Conservation (phyloP, 148 eudicot genomes). For the Hydrangea macrophylla region DNA sequence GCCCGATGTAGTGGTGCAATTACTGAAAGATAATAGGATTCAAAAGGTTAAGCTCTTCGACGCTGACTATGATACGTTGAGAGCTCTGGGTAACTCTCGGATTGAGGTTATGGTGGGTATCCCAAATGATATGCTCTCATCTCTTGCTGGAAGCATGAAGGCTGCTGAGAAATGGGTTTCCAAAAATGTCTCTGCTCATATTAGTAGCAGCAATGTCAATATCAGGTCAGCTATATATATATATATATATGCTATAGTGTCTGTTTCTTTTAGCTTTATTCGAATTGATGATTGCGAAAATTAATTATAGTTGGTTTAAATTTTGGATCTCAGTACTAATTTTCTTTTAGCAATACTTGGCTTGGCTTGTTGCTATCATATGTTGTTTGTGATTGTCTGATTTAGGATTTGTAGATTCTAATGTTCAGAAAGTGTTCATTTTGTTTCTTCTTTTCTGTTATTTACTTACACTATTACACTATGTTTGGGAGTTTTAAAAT, state of each 20-base stretch:
- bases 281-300: not conserved
- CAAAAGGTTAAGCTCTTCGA: conserved; percentile 91
- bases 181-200: conserved; percentile 69
- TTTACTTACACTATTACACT: no score
- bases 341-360: not conserved
- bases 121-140: conserved; percentile 80
- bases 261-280: not conserved
- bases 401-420: not conserved
- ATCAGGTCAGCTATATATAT: conserved; percentile 86
- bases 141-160: conserved; percentile 63
- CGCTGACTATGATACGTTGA: conserved; percentile 67
- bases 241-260: no score
- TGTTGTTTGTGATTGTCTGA: not conserved
- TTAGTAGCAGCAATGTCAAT: conserved; percentile 48
- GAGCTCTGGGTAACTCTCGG: conserved; percentile 63
- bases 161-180: conserved; percentile 94
- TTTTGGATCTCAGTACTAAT: not conserved
- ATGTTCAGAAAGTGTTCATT: no score
- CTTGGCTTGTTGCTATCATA: no score
- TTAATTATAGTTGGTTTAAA: not conserved
- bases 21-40: conserved; percentile 75
- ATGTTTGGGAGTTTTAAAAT: no score
- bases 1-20: conserved; percentile 61
- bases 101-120: conserved; percentile 98
- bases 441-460: not conserved